These are phyloP conservation scores for Anacardium occidentale DNA, from an alignment of 345 rosid genomes.

Conservation along the genomic window DNA sequence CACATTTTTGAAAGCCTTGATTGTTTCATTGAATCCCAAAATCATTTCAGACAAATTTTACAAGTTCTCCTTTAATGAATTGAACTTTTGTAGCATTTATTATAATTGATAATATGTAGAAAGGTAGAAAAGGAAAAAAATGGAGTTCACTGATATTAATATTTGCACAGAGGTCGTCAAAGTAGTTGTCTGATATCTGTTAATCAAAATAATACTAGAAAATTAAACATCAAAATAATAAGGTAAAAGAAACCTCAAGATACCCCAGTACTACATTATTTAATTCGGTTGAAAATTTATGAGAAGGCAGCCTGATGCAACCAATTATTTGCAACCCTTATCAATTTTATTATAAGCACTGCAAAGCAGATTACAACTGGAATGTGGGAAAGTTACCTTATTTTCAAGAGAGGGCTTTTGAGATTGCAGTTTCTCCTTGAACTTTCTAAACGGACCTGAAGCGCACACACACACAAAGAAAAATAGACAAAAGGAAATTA, in stretches of 20 bases:
- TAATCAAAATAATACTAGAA: background rate
- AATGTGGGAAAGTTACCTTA: constrained; percentile 44
- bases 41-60: background rate
- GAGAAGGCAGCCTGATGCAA: background rate
- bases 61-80: background rate
- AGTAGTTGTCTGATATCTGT: constrained; percentile 61
- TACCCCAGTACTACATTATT: background rate
- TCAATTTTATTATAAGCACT: background rate
- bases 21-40: background rate
- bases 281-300: background rate
- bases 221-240: background rate
- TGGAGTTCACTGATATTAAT: constrained; percentile 54
- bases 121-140: background rate
- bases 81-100: background rate
- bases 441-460: constrained; percentile 80
- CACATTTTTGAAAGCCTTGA: background rate
- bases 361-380: background rate
- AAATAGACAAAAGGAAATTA: background rate
- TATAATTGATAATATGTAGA: background rate
- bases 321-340: background rate
- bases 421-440: constrained; percentile 62
- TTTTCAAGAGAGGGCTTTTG: constrained; percentile 65
- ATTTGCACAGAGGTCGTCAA: constrained; percentile 70
- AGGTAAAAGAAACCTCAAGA: background rate
- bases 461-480: background rate